phyloP scores from a whole-genome alignment of 768 basidiomycete species.

The Boletus rubropictus region DNA sequence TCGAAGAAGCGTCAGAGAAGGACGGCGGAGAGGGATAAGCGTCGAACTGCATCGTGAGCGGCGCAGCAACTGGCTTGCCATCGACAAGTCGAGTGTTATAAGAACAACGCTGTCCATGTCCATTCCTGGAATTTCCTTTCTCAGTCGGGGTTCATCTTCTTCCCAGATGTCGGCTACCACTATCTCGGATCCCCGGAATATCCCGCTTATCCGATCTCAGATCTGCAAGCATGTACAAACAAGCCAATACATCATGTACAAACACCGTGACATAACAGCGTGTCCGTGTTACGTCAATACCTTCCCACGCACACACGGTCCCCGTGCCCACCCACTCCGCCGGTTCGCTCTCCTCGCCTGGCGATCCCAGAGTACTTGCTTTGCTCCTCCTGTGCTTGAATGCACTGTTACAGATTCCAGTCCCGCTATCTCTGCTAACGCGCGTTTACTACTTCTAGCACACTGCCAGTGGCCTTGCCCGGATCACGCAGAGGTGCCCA shows the following conservation, averaged over 20 bases:
- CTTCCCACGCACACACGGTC: conserved; percentile 30
- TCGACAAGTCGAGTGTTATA: conserved; percentile 24
- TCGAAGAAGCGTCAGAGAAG: conserved; percentile 62
- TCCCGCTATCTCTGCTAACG: neutral
- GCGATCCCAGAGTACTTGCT: too few species aligned
- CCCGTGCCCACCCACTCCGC: conserved; percentile 11
- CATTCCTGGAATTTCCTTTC: conserved; percentile 23
- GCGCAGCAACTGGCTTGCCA: conserved; percentile 19
- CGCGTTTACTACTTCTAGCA: too few species aligned
- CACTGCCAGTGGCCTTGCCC: neutral
- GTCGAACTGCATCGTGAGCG: conserved; percentile 50
- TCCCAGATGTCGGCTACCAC: conserved; percentile 36
- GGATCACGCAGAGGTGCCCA: too few species aligned
- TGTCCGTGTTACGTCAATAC: conserved; percentile 31
- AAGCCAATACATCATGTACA: conserved; percentile 11
- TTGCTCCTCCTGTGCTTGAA: too few species aligned
- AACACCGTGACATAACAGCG: conserved; percentile 27
- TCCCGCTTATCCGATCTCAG: conserved; percentile 30
- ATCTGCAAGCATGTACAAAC: conserved; percentile 12
- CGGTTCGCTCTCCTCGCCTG: conserved; percentile 9
- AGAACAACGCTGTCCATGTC: conserved; percentile 29
- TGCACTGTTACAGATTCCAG: conserved; percentile 11
- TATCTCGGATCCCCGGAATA: conserved; percentile 31
- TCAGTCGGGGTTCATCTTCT: conserved; percentile 21
- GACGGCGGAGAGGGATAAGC: conserved; percentile 44